These are phyloP conservation scores for Stromatinia cepivora DNA, from an alignment of 2,329 filamentous ascomycete species.

Conservation along the genomic window DNA sequence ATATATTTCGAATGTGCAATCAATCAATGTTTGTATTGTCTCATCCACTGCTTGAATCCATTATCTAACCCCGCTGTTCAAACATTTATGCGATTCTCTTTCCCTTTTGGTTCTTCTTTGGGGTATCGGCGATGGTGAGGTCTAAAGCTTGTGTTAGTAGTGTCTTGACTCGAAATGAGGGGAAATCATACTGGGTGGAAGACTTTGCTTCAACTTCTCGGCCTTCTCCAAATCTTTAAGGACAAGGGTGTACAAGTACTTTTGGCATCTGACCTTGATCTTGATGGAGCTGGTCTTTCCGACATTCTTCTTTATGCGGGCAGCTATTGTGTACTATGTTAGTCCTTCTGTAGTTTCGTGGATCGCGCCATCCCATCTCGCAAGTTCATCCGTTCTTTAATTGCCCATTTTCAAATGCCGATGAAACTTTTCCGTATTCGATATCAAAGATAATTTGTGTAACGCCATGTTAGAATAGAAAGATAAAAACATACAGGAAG, in stretches of 20 bases:
- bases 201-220: conserved; percentile 99
- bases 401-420: conserved; percentile 8
- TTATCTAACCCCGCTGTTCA: conserved; percentile 1
- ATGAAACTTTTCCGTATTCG: background rate
- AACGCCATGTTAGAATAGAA: background rate
- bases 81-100: conserved; percentile 40
- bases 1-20: conserved; percentile 19
- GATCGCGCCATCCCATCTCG: conserved; percentile 4
- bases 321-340: conserved; percentile 54
- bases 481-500: conserved; percentile 76
- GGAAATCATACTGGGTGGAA: conserved; percentile 82
- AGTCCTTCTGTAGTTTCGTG: conserved; percentile 27
- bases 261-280: conserved; percentile 99
- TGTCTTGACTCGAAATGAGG: background rate
- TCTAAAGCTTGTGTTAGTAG: conserved; percentile 43
- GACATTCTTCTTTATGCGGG: conserved; percentile 89
- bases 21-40: conserved; percentile 17
- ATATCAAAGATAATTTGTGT: background rate
- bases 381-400: background rate
- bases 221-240: conserved; percentile 99
- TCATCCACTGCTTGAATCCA: conserved; percentile 23
- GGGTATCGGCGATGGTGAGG: conserved; percentile 59
- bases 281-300: conserved; percentile 83
- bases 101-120: conserved; percentile 58
- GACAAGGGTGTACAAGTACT: conserved; percentile 95